Percentiles rank a stretch among this genome's conserved stretches.
phyloP scores from a whole-genome alignment of 2,329 filamentous ascomycete genomes.

The Neoarthrinium moseri region DNA sequence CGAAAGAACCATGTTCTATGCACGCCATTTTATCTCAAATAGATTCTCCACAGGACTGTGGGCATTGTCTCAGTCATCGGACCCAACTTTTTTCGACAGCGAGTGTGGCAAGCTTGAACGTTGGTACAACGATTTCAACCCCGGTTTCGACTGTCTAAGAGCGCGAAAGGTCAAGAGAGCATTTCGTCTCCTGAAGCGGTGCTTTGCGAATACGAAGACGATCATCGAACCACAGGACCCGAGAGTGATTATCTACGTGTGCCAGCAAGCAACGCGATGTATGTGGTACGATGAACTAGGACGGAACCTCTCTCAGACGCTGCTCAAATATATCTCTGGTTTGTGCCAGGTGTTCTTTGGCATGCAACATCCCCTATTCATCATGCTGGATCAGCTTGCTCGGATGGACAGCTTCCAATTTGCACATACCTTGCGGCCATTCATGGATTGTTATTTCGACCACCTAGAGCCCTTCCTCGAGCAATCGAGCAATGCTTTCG shows the following conservation, averaged over 20 bases:
- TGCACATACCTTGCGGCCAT: background rate
- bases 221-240: conserved; percentile 11
- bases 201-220: conserved; percentile 7
- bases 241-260: conserved; percentile 8
- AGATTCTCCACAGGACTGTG: conserved; percentile 8
- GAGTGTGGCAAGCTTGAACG: conserved; percentile 10
- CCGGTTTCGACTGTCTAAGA: conserved; percentile 1
- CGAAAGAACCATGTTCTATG: conserved; percentile 12
- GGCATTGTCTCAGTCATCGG: conserved; percentile 6
- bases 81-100: background rate
- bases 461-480: conserved; percentile 10
- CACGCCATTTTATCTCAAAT: conserved; percentile 11
- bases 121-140: conserved; percentile 13
- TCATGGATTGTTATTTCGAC: conserved; percentile 13
- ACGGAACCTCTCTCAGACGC: conserved; percentile 4
- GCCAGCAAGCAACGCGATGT: conserved; percentile 11
- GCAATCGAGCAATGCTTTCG: background rate
- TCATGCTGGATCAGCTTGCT: conserved; percentile 4
- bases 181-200: conserved; percentile 5
- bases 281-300: conserved; percentile 10
- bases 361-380: background rate
- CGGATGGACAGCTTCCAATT: conserved; percentile 7
- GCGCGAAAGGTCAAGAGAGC: background rate
- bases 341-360: conserved; percentile 6
- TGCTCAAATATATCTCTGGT: conserved; percentile 8